These are phyloP conservation scores for Brasilioporus rufonigricans DNA, from an alignment of 768 basidiomycete species.

Conservation along the genomic window DNA sequence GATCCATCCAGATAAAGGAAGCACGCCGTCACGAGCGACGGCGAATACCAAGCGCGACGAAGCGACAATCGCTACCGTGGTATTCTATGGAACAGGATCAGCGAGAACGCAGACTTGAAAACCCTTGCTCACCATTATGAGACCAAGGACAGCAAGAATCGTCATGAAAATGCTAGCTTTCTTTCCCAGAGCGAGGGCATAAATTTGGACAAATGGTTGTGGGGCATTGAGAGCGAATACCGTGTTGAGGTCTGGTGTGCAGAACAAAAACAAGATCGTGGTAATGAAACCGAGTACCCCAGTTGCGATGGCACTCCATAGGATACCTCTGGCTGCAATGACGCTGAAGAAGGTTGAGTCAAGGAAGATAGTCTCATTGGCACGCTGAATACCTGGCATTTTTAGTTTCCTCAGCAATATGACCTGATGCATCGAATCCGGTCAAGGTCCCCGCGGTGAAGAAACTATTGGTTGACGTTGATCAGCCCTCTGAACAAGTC, in stretches of 20 bases:
- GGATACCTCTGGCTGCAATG: slow-evolving; percentile 78
- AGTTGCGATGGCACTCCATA: slow-evolving; percentile 74
- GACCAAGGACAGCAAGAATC: slow-evolving; percentile 74
- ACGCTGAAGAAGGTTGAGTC: slow-evolving; percentile 42
- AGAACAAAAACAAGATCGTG: slow-evolving; percentile 80
- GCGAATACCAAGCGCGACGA: slow-evolving; percentile 88
- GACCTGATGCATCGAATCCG: slow-evolving; percentile 88
- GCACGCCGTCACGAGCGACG: slow-evolving; percentile 90
- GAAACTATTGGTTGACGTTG: slow-evolving; percentile 59
- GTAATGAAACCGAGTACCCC: slow-evolving; percentile 78
- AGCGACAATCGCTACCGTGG: slow-evolving; percentile 84
- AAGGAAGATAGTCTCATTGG: neutral
- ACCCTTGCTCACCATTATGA: slow-evolving; percentile 63
- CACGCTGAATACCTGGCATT: slow-evolving; percentile 54
- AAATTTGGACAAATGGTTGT: slow-evolving; percentile 89
- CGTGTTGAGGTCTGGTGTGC: slow-evolving; percentile 73
- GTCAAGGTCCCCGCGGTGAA: slow-evolving; percentile 87
- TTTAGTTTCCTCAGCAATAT: slow-evolving; percentile 87
- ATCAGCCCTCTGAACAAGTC: neutral
- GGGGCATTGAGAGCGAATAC: slow-evolving; percentile 78
- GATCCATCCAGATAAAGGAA: slow-evolving; percentile 84
- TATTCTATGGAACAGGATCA: slow-evolving; percentile 51
- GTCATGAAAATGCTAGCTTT: slow-evolving; percentile 87
- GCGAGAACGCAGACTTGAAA: neutral
- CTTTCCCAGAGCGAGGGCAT: slow-evolving; percentile 78